Evolutionary conservation across 805 yeast genomes (phyloP), one percentile per base, ranked within the genome.

Genomic region (Wilhelminamyces savonicus): DNA sequence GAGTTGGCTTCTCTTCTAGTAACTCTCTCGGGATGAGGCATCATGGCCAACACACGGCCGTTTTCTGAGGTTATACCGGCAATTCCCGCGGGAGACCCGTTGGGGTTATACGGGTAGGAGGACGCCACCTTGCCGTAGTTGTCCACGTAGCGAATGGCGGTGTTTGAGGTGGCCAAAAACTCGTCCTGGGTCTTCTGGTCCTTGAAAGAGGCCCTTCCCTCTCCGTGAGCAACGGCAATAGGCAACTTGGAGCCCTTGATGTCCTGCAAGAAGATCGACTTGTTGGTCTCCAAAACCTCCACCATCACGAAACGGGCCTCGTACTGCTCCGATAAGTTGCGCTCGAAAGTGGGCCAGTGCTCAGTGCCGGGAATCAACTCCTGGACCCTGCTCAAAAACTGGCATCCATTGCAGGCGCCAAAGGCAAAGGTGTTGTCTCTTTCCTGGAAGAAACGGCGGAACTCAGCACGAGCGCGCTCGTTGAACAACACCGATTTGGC

Each of bases 11-110:
- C 95, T 52, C 79, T 67, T 63, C 96, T 74, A 34, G 79, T 71
- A 29, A 84, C 92, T 65, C 98, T 84, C 63, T 92, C 98, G 15
- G 98, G 98, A 57, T 92, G 98, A 27, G 98, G 98, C 98, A 92
- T 92, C 87, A 92, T 76, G 4, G 97, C 97, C 47, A 92, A 67
- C 3, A 92, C 97, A 57, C 98, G 79, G 41, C 97, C 97, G 52
- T 84, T 86, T 30, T 86, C 85, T 31, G 88, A 77, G 40, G 81
- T 70, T 33, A 92, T 76, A 69, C 97, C 98, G 22, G 96, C 82
- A 46, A 92, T 84, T 60, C 95, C 97, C 32, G 73, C 74, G 24
- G 92, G 85, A 10, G 97, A 85, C 25, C 98, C 98, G 61, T 92
- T 92, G 33, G 98, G 97, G 69, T 92, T 92, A 67, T 68, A 82